Evolutionary conservation across 106 monocot genomes (phyloP), one percentile per base, ranked within the genome.

Genomic region (Dactylorhiza incarnata): DNA sequence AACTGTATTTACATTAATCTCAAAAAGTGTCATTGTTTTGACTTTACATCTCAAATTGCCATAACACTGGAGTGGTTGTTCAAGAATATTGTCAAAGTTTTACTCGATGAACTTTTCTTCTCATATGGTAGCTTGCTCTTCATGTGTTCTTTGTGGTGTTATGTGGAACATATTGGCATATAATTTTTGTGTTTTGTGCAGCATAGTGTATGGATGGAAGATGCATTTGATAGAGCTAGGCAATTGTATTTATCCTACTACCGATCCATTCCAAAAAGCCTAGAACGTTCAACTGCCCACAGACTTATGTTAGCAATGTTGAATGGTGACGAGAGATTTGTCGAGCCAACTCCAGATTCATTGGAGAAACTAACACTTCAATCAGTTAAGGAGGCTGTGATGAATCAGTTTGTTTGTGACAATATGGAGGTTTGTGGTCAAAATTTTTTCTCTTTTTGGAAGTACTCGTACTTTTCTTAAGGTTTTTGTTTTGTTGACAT

Each of bases 241-340:
- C 94, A 99, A 73, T 73, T 94, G 23, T 99, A 99, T 81, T 77
- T 99, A 23, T 99, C 97, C 61, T 91, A 85, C 76, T 99, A 94
- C 77, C 91, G 97, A 45, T 94, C 97, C 16, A 99, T 99, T 74
- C 91, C 94, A 50, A 99, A 94, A 86, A 99, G 97, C 75, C 83
- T 99, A 68, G 97, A 99, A 75, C 97, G 97, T 17, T 91, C 94
- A 76, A 94, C 94, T 44, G 97, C 97, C 59, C 91, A 91, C 79
- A 99, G 89, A 77, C 91, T 99, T 65, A 99, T 99, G 97, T 61
- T 85, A 46, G 97, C 97, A 77, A 99, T 99, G 97, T 75, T 99
- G 65, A 91, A 87, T 88, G 89, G 83, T 56, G 97, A 99, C 73
- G 97, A 94, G 62, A 94, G 97, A 76, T 99, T 94, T 82, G 86